Evolutionary conservation across 306 rosid genomes (phyloP), one percentile per base, ranked within the genome.

Genomic region (Cicer pinnatifidum): DNA sequence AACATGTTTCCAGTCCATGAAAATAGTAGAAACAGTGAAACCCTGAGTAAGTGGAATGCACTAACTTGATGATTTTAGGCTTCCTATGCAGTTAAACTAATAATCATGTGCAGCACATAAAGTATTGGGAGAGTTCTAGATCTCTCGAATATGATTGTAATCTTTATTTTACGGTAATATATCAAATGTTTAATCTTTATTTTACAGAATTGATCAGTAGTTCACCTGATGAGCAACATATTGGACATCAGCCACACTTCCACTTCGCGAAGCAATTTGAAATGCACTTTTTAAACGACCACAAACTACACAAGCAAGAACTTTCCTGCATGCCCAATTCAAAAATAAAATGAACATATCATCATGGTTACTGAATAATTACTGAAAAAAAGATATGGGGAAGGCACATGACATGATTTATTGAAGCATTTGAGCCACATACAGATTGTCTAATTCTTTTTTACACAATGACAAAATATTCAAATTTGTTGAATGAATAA

Each of bases 251-350:
- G 98, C 98, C 57, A 94, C 97, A 71, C 98, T 94, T 78, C 98
- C 98, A 82, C 98, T 94, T 71, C 96, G 88, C 10, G 97, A 91
- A 81, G 98, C 98, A 82, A 94, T 88, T 84, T 94, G 98, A 85
- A 94, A 94, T 77, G 98, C 96, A 75, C 98, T 94, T 88, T 94
- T 94, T 9, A 94, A 88, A 73, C 98, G 98, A 56, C 98, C 98
- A 81, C 98, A 94, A 63, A 94, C 96, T 72, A 94, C 98, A 83
- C 98, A 94, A 68, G 98, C 98, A 87, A 91, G 89, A 84, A 94
- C 98, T 78, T 91, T 94, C 88, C 98, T 94, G 98, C 80, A 80
- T 6, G 53, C 37, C 74, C 83, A 82, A 78, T 44, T 75, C 75
- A 80, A 73, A 66, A 71, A 73, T 47, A 82, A 69, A 66, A 37